Percentiles rank a stretch among this genome's conserved stretches.
Conservation (phyloP, 371 early-diverging fungal genomes). For the Syncephalastrum contaminatum region DNA sequence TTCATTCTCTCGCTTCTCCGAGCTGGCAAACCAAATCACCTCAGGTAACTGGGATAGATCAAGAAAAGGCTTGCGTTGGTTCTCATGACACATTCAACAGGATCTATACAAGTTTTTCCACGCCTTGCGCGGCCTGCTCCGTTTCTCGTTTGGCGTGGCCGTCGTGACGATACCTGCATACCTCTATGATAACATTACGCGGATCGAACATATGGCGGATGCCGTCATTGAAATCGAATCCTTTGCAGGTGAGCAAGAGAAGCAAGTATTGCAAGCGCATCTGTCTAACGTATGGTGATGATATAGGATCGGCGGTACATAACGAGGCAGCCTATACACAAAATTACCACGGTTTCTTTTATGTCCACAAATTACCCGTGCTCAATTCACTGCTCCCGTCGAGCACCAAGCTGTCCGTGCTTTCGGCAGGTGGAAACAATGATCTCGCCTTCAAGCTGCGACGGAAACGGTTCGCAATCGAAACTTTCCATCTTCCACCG, state of each 20-base stretch:
- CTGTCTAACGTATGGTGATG: not conserved
- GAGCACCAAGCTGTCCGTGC: constrained; percentile 65
- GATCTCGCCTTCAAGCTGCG: constrained; percentile 84
- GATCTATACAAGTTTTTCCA: constrained; percentile 73
- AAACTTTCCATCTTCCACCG: constrained; percentile 90
- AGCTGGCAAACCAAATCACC: constrained; percentile 68
- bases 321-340: constrained; percentile 54
- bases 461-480: constrained; percentile 87
- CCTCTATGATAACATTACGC: constrained; percentile 69
- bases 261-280: not conserved
- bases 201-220: constrained; percentile 83
- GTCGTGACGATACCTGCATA: constrained; percentile 84
- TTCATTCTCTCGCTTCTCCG: constrained; percentile 79
- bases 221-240: constrained; percentile 89
- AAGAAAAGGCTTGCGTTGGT: not conserved
- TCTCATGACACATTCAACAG: constrained; percentile 23
- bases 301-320: constrained; percentile 46
- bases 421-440: constrained; percentile 64
- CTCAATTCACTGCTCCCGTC: constrained; percentile 79
- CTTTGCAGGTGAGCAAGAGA: constrained; percentile 70
- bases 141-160: constrained; percentile 75
- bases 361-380: constrained; percentile 79
- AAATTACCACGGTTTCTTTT: constrained; percentile 88
- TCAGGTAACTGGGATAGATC: constrained; percentile 37
- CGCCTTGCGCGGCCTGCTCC: constrained; percentile 72